These are phyloP conservation scores for Nannochloris sp. DNA, from an alignment of 139 green algal genomes.

Conservation along the genomic window DNA sequence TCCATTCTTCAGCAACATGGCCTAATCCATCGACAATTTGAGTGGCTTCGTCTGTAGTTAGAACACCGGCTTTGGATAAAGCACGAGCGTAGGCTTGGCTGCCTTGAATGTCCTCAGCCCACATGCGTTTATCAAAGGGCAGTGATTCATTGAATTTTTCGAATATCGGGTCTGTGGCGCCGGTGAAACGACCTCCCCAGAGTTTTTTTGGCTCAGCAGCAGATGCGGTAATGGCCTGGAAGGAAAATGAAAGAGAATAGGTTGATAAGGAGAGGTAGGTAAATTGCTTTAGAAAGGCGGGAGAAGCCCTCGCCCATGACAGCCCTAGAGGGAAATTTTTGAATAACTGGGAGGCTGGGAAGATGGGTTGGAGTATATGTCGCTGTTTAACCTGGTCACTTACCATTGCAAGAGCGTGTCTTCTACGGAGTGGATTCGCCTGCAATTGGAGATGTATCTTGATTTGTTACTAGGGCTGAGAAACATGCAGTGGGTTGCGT, in stretches of 20 bases:
- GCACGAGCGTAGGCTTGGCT: slow-evolving; percentile 88
- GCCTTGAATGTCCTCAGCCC: slow-evolving; percentile 88
- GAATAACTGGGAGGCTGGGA: too few species aligned
- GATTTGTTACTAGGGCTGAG: background rate
- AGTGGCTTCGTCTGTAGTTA: slow-evolving; percentile 71
- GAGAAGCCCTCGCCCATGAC: background rate
- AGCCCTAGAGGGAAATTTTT: too few species aligned
- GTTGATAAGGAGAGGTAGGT: background rate
- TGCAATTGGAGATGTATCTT: background rate
- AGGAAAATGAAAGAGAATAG: background rate
- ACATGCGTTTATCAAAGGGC: slow-evolving; percentile 89
- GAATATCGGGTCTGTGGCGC: slow-evolving; percentile 87
- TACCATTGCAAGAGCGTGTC: background rate
- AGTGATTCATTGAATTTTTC: slow-evolving; percentile 96
- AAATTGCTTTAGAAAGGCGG: background rate
- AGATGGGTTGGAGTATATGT: background rate
- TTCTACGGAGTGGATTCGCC: background rate
- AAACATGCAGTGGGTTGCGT: too few species aligned
- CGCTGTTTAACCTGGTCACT: too few species aligned
- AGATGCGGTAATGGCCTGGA: background rate
- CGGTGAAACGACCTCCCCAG: slow-evolving; percentile 93
- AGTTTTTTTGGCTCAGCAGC: slow-evolving; percentile 66
- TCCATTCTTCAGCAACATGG: slow-evolving; percentile 66
- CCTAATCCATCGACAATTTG: slow-evolving; percentile 70
- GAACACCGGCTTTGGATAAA: slow-evolving; percentile 74